Conservation (phyloP, 192 early-diverging fungal genomes). For the Backusella parvicylindrica region DNA sequence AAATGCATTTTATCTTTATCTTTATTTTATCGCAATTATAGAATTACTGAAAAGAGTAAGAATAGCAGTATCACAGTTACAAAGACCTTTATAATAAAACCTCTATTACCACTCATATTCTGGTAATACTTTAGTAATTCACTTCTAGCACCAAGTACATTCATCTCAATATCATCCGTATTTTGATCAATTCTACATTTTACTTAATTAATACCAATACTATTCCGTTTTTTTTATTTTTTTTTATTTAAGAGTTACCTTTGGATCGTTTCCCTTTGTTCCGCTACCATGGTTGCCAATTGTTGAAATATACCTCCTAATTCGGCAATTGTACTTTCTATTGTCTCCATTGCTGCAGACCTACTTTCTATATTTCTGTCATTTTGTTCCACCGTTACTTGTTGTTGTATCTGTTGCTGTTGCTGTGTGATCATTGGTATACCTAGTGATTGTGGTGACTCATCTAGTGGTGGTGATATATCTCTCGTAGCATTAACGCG, state of each 20-base stretch:
- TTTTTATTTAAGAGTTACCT: conserved; percentile 27
- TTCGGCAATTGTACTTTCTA: conserved; percentile 97
- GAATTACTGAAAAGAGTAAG: conserved; percentile 58
- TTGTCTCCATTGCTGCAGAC: conserved; percentile 87
- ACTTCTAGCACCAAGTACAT: conserved; percentile 85
- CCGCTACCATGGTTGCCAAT: conserved; percentile 80
- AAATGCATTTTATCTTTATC: conserved; percentile 37
- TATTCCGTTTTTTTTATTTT: no score
- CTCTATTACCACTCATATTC: conserved; percentile 88
- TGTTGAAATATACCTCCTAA: conserved; percentile 87
- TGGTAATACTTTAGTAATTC: conserved; percentile 92
- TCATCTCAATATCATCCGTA: conserved; percentile 86
- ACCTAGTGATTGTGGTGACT: conserved; percentile 40
- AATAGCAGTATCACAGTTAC: conserved; percentile 86
- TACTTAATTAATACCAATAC: not conserved
- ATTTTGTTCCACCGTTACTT: conserved; percentile 61
- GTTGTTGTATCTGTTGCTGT: conserved; percentile 58
- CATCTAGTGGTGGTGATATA: conserved; percentile 1
- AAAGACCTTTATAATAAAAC: conserved; percentile 96
- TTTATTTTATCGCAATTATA: not conserved
- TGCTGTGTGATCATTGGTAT: conserved; percentile 38
- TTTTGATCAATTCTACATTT: conserved; percentile 86
- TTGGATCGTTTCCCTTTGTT: conserved; percentile 84
- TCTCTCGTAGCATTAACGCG: conserved; percentile 18
- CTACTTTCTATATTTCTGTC: conserved; percentile 85